Conservation (phyloP, 2,329 filamentous ascomycete species). For the Nakataea oryzae region DNA sequence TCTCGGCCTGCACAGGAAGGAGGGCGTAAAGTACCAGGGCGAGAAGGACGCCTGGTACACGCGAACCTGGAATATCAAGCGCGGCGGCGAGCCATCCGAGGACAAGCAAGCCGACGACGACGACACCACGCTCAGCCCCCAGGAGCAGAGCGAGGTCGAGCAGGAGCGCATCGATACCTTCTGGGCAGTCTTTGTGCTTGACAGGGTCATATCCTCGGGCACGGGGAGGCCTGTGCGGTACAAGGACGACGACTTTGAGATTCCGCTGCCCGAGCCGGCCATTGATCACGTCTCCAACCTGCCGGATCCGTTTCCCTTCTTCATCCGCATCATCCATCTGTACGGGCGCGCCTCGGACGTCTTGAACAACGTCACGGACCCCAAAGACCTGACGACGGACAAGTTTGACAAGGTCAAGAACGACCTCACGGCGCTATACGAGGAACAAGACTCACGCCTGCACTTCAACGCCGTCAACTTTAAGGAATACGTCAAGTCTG, state of each 20-base stretch:
- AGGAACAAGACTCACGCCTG: conserved; percentile 61
- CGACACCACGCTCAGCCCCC: conserved; percentile 27
- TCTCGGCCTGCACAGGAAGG: conserved; percentile 70
- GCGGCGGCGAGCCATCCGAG: conserved; percentile 13
- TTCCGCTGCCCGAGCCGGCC: conserved; percentile 50
- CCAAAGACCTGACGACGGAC: conserved; percentile 64
- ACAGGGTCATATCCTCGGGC: conserved; percentile 78
- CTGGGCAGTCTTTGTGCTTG: conserved; percentile 82
- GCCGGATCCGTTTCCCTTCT: conserved; percentile 69
- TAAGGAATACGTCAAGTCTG: conserved; percentile 68
- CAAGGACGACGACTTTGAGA: conserved; percentile 74
- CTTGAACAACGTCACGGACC: conserved; percentile 68
- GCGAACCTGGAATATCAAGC: conserved; percentile 30
- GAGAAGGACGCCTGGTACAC: conserved; percentile 39
- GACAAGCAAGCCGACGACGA: conserved; percentile 27
- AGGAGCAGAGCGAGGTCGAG: conserved; percentile 57
- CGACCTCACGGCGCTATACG: conserved; percentile 62
- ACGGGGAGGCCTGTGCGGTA: conserved; percentile 78
- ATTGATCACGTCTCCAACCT: conserved; percentile 49
- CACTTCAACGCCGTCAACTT: conserved; percentile 84
- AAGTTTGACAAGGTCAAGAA: conserved; percentile 66
- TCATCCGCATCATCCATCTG: conserved; percentile 76
- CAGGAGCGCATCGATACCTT: conserved; percentile 79
- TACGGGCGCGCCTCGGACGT: conserved; percentile 79
- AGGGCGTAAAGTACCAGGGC: conserved; percentile 57